Evolutionary conservation across 441 rosid genomes (phyloP).

Genomic region (Cnidoscolus chayamansa): DNA sequence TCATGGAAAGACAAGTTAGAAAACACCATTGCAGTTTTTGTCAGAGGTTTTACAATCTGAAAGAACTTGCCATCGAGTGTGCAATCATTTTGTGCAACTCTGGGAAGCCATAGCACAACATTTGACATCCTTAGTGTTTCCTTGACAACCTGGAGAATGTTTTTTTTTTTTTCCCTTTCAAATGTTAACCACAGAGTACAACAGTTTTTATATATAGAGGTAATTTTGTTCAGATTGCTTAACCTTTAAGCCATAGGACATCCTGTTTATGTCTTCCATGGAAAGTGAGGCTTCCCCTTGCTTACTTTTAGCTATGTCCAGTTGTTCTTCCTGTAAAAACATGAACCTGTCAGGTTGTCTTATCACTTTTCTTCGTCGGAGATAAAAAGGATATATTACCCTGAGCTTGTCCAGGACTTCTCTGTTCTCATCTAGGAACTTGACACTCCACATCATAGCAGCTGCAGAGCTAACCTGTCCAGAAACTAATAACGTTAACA

Average conservation of each 20-base stretch:
- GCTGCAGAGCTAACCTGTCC: slow-evolving; percentile 62
- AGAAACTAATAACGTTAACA: slow-evolving; percentile 51
- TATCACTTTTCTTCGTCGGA: too few relatives aligned
- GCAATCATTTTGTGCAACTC: slow-evolving; percentile 48
- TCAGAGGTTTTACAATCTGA: too few relatives aligned
- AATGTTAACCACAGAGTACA: background rate
- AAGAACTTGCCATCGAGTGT: slow-evolving; percentile 40
- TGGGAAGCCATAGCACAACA: slow-evolving; percentile 54
- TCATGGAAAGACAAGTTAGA: too few relatives aligned
- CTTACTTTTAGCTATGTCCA: slow-evolving; percentile 31
- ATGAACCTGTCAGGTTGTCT: background rate
- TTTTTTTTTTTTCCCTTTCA: background rate
- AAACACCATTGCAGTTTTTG: too few relatives aligned
- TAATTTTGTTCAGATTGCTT: background rate
- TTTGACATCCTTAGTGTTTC: slow-evolving; percentile 62
- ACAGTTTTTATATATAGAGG: background rate
- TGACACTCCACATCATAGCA: slow-evolving; percentile 63
- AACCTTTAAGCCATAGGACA: slow-evolving; percentile 55
- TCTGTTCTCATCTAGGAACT: slow-evolving; percentile 50
- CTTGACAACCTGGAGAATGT: slow-evolving; percentile 43
- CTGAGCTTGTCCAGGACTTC: slow-evolving; percentile 48
- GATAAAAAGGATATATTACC: slow-evolving; percentile 27
- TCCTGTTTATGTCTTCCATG: slow-evolving; percentile 44
- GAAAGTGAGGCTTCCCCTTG: slow-evolving; percentile 32
- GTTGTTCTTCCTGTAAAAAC: slow-evolving; percentile 45